Percentiles rank a stretch among this genome's conserved stretches.
phyloP scores from a whole-genome alignment of 148 eudicot genomes.

The Chenopodium formosanum region DNA sequence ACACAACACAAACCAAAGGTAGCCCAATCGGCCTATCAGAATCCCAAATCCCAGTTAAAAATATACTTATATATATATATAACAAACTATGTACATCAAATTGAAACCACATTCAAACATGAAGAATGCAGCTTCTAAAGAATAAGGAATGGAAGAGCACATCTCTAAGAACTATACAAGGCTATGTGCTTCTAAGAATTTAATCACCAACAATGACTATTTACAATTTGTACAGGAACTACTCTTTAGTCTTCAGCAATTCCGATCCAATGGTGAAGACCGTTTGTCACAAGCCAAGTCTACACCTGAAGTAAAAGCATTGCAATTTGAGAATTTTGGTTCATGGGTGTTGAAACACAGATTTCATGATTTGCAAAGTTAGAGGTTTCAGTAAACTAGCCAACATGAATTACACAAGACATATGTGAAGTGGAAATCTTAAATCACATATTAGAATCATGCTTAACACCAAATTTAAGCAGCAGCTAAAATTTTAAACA shows the following conservation, averaged over 20 bases:
- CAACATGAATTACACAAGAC: neutral
- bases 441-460: neutral
- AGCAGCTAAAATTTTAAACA: neutral
- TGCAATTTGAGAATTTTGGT: neutral
- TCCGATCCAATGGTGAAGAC: neutral
- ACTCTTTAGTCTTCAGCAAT: neutral
- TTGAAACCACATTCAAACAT: conserved; percentile 5
- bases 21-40: too few species aligned
- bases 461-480: neutral
- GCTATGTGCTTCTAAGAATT: neutral
- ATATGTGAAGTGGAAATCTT: neutral
- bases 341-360: neutral
- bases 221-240: conserved; percentile 1
- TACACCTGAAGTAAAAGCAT: conserved; percentile 5
- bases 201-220: conserved; percentile 6
- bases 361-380: neutral
- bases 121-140: conserved; percentile 21
- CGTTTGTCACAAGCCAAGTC: neutral
- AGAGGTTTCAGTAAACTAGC: neutral
- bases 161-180: conserved; percentile 3
- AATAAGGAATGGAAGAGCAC: conserved; percentile 12
- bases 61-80: neutral
- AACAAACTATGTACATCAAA: conserved; percentile 15
- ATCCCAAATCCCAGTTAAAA: too few species aligned
- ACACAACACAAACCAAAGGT: too few species aligned